Base-by-base conservation (phyloP, 1,284 basidiomycete species). In the Peniophora sp. region DNA sequence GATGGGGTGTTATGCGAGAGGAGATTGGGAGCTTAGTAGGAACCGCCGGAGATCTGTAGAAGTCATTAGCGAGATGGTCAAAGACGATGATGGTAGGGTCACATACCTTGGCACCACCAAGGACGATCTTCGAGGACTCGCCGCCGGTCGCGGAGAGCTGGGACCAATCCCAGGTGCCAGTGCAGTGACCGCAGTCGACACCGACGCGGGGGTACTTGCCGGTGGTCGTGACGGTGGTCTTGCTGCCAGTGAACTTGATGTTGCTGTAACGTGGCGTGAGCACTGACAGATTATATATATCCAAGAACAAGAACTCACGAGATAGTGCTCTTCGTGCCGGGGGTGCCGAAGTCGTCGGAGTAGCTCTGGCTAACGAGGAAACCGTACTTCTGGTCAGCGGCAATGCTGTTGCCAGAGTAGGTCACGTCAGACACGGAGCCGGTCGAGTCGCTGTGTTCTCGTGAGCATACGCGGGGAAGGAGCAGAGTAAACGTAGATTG, bases 111-210 rank as follows among this genome's bases (percentile, higher is more conserved):
- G 27, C 27, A 32, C 27, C 27, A 32, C 27, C 27, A 12, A 32
- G 27, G 12, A 32, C 27, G 27, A 32, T 32, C 27, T 32, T 32
- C 6, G 27, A 32, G 27, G 59, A 56, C 32, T 55, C 53, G 19
- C 78, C 78, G 3, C 78, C 78, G 5, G 66, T 66, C 9, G 71
- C 69, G 48, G 67, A 61, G 47, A 83, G 67, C 25, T 60, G 62
- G 6, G 69, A 63, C 75, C 78, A 83, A 56, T 79, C 62, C 79
- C 80, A 82, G 0, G 63, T 66, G 6, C 78, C 65, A n/a, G 58
- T 61, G 57, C 66, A 68, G 19, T 62, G 50, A 9, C 63, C 61
- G 22, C 50, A 48, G 38, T 64, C 66, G 50, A 64, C 66, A 54
- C 66, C 65, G 20, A 68, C 60, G 19, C 63, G 63, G 10, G 67